phyloP scores from a whole-genome alignment of 1,284 basidiomycete species.

The Ceratobasidium sp. region DNA sequence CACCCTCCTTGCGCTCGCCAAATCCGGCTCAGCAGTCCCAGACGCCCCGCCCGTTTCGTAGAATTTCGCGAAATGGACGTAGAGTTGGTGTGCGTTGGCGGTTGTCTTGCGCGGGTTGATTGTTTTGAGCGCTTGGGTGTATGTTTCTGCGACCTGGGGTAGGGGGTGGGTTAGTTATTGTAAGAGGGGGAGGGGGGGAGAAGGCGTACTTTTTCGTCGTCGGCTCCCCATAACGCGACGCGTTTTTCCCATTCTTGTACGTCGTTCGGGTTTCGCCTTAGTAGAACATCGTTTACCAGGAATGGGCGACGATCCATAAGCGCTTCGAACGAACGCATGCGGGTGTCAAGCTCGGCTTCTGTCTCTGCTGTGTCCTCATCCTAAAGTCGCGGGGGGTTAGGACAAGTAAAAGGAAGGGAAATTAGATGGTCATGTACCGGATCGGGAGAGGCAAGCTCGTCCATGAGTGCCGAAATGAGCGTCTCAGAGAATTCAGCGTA shows the following conservation, averaged over 20 bases:
- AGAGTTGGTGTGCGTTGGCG: conserved; percentile 90
- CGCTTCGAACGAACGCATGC: conserved; percentile 95
- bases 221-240: conserved; percentile 91
- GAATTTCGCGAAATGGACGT: conserved; percentile 96
- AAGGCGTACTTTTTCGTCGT: conserved; percentile 85
- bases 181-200: neutral
- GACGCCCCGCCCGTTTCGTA: conserved; percentile 95
- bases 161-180: conserved; percentile 9
- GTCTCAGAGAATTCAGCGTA: conserved; percentile 96
- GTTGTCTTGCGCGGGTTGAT: conserved; percentile 93
- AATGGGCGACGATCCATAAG: conserved; percentile 97
- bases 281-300: conserved; percentile 94
- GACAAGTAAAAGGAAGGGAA: neutral
- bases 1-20: conserved; percentile 90
- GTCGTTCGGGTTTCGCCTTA: conserved; percentile 96
- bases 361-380: conserved; percentile 85
- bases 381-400: conserved; percentile 59
- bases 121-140: conserved; percentile 89
- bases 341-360: conserved; percentile 87
- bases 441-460: conserved; percentile 75
- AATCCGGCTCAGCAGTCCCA: conserved; percentile 82
- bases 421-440: conserved; percentile 56
- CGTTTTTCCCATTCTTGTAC: conserved; percentile 99
- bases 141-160: conserved; percentile 88
- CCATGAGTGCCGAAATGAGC: conserved; percentile 93